Percentiles rank a stretch among this genome's conserved stretches.
Conservation (phyloP, 2,329 filamentous ascomycete genomes). For the Alternaria ethzedia region DNA sequence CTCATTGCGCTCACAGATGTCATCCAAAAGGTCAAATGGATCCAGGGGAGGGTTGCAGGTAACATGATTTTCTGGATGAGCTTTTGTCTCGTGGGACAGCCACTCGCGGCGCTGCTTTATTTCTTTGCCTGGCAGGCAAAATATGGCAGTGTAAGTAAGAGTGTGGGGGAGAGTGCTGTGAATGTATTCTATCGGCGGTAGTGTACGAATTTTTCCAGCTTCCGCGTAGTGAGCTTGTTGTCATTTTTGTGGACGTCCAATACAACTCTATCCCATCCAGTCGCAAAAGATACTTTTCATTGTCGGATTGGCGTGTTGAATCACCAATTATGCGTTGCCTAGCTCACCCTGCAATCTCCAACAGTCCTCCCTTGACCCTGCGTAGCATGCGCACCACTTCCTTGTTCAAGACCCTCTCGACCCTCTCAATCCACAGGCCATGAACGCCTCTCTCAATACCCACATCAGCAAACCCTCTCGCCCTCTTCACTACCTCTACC, state of each 20-base stretch:
- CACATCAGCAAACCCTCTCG: slow-evolving; percentile 34
- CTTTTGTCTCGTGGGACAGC: slow-evolving; percentile 94
- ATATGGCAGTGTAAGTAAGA: slow-evolving; percentile 77
- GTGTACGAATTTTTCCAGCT: neutral
- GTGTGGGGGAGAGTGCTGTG: slow-evolving; percentile 32
- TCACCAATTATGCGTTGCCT: neutral
- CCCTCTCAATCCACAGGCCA: slow-evolving; percentile 47
- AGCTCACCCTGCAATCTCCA: neutral
- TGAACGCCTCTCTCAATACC: slow-evolving; percentile 35
- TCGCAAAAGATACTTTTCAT: neutral
- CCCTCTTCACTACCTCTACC: slow-evolving; percentile 28
- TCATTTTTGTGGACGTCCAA: neutral
- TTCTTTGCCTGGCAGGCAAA: slow-evolving; percentile 99
- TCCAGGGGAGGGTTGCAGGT: slow-evolving; percentile 78
- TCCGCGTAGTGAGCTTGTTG: neutral
- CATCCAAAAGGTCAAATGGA: slow-evolving; percentile 77
- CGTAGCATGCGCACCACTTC: slow-evolving; percentile 19
- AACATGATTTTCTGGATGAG: slow-evolving; percentile 97
- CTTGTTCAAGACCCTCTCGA: slow-evolving; percentile 41
- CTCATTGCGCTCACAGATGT: slow-evolving; percentile 82
- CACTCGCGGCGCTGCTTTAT: slow-evolving; percentile 88
- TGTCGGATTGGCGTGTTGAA: neutral
- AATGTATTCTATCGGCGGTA: slow-evolving; percentile 30
- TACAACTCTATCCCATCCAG: neutral
- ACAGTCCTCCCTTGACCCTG: slow-evolving; percentile 6